Evolutionary conservation across 2,329 filamentous ascomycete genomes (phyloP).

Genomic region (Diaporthe eres): DNA sequence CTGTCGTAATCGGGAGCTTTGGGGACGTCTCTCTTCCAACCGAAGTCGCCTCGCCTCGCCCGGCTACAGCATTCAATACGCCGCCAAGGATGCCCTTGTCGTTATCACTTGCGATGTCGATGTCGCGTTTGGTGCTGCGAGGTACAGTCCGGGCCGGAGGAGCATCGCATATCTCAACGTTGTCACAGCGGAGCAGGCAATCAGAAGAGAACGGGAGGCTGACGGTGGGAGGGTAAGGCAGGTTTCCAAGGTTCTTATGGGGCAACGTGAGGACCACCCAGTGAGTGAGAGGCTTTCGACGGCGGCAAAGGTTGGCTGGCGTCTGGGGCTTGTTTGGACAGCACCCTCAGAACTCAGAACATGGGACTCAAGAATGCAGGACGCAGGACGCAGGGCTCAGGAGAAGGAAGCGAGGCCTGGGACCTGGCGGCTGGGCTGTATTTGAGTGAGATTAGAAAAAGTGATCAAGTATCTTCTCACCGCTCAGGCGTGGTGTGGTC

Average conservation of each 20-base stretch:
- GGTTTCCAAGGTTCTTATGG: slow-evolving; percentile 7
- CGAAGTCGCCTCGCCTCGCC: background rate
- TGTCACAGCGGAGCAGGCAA: slow-evolving; percentile 14
- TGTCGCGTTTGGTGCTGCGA: background rate
- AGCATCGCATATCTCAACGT: slow-evolving; percentile 18
- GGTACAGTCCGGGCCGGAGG: slow-evolving; percentile 18
- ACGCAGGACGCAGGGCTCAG: slow-evolving; percentile 15
- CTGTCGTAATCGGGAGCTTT: background rate
- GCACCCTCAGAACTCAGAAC: slow-evolving; percentile 8
- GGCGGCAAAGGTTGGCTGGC: slow-evolving; percentile 15
- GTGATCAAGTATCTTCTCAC: slow-evolving; percentile 21
- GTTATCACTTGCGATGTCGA: slow-evolving; percentile 7
- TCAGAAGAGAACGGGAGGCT: background rate
- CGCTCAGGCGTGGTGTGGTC: slow-evolving; percentile 3
- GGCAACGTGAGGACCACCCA: background rate
- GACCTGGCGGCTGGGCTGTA: slow-evolving; percentile 23
- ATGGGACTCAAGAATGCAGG: background rate
- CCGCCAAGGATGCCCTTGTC: slow-evolving; percentile 23
- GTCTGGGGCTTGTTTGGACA: slow-evolving; percentile 15
- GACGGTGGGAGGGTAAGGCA: background rate
- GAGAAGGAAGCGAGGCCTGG: slow-evolving; percentile 1
- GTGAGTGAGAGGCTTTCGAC: slow-evolving; percentile 2
- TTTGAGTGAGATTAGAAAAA: background rate
- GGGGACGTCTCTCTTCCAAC: background rate
- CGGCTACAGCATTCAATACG: slow-evolving; percentile 2